Base-by-base conservation (phyloP, 306 rosid genomes). In the Canavalia gladiata region DNA sequence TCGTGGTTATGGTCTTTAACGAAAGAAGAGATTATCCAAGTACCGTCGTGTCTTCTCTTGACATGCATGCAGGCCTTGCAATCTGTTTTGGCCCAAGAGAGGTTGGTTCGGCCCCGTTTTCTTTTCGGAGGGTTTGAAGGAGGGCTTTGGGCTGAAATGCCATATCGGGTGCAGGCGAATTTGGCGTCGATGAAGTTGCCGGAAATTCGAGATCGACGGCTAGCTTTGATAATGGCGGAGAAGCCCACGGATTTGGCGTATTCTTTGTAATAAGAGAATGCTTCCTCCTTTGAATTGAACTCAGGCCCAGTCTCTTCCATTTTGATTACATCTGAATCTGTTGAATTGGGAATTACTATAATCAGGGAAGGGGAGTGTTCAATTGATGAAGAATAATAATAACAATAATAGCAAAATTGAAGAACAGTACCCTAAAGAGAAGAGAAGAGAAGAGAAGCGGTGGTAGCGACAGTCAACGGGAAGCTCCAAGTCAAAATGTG, bases 21-120 rank as follows among this genome's bases (percentile, higher is more conserved):
- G 85, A 92, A 89, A 75, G 83, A 90, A 81, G 87, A 92, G 73
- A 92, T 89, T 25, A 88, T 90, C 97, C 97, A 92, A 78, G 84
- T 88, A 55, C 93, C 94, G 83, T 92, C 94, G 25, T 84, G 67
- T 67, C 88, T 88, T 85, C 94, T 86, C 89, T 92, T 92, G 72
- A 92, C 94, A 84, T 92, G 97, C 97, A 92, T 88, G 77, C 86
- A 86, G 67, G 95, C 97, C 83, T 90, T 92, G 88, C 97, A 92
- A 57, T 91, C 97, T 42, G 97, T 92, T 86, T 92, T 92, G 63
- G 92, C 82, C 74, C 92, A 86, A 37, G 97, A 87, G 4, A 18
- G 8, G 42, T 74, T 72, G 30, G 56, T 35, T 54, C 51, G 57
- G 28, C 79, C 75, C 4, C 84, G 68, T 74, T 74, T 81, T 47